A percentile compares a stretch with the other conserved stretches of the same genome.
These are phyloP conservation scores for Pyrenopolyporus hunteri DNA, from an alignment of 495 filamentous ascomycete genomes.

Conservation along the genomic window DNA sequence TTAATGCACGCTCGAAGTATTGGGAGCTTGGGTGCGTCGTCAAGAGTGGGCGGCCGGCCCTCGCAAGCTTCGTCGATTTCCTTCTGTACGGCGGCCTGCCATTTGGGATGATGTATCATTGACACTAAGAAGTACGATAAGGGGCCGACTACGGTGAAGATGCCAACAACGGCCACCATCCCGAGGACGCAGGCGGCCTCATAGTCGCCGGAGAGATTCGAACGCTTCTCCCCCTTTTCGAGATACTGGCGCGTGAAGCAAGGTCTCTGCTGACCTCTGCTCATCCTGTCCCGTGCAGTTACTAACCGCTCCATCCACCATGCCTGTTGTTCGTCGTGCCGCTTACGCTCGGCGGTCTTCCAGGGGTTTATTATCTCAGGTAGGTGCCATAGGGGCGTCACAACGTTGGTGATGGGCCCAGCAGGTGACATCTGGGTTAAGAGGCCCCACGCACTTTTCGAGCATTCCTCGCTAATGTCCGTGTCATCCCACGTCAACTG, in stretches of 20 bases:
- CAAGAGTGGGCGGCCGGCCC: constrained; percentile 49
- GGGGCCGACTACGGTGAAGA: constrained; percentile 52
- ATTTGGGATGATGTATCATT: constrained; percentile 50
- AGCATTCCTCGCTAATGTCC: constrained; percentile 43
- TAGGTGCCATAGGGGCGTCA: constrained; percentile 51
- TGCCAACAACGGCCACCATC: constrained; percentile 52
- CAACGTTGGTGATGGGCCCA: constrained; percentile 52
- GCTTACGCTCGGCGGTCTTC: constrained; percentile 48
- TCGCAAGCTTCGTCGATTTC: constrained; percentile 60
- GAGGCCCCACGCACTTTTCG: constrained; percentile 48
- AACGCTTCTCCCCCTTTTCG: constrained; percentile 45
- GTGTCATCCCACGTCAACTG: constrained; percentile 50
- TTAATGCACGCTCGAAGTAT: constrained; percentile 60
- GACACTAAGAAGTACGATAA: constrained; percentile 50
- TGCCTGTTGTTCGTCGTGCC: constrained; percentile 49
- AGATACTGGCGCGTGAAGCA: constrained; percentile 49
- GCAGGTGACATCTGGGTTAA: constrained; percentile 52
- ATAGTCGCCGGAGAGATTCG: constrained; percentile 47
- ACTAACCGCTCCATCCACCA: constrained; percentile 48
- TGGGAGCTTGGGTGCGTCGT: constrained; percentile 51
- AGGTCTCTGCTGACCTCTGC: constrained; percentile 37
- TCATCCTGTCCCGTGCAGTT: constrained; percentile 31
- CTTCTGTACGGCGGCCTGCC: constrained; percentile 52
- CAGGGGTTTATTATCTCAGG: constrained; percentile 48
- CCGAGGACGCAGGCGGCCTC: constrained; percentile 50